Evolutionary conservation across 495 filamentous ascomycete species (phyloP).

Genomic region (Jackrogersella multiformis): DNA sequence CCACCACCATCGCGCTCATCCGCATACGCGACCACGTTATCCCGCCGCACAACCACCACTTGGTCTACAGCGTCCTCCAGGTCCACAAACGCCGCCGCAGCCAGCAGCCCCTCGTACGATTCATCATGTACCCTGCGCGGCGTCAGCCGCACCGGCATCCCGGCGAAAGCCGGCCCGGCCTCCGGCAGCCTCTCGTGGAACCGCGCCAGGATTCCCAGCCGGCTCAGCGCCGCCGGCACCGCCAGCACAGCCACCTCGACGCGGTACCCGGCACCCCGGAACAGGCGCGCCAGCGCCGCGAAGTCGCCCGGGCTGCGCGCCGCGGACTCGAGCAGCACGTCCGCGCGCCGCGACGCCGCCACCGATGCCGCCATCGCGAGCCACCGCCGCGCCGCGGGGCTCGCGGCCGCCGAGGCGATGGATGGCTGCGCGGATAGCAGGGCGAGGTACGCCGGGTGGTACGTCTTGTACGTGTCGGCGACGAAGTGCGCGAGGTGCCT

Average conservation of each 20-base stretch:
- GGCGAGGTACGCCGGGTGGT: constrained; percentile 47
- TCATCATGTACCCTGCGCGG: constrained; percentile 52
- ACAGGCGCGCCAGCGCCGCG: constrained; percentile 36
- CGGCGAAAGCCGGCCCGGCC: constrained; percentile 29
- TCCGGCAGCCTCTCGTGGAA: constrained; percentile 44
- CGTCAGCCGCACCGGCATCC: constrained; percentile 48
- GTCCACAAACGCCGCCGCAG: constrained; percentile 47
- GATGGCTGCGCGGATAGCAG: constrained; percentile 30
- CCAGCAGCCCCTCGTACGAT: constrained; percentile 43
- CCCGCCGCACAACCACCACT: constrained; percentile 45
- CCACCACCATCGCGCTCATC: constrained; percentile 21
- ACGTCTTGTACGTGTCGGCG: constrained; percentile 57
- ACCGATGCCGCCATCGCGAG: constrained; percentile 43
- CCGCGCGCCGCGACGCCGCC: constrained; percentile 27
- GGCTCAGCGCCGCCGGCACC: constrained; percentile 45
- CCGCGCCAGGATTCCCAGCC: constrained; percentile 47
- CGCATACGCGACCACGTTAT: constrained; percentile 35
- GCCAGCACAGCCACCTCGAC: constrained; percentile 49
- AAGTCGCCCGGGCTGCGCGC: constrained; percentile 49
- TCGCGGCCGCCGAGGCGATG: constrained; percentile 43
- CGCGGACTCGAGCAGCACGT: constrained; percentile 50
- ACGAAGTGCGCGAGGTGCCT: constrained; percentile 47
- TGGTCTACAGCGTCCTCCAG: constrained; percentile 19
- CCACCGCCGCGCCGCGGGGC: constrained; percentile 48
- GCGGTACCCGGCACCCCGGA: constrained; percentile 36